phyloP scores from a whole-genome alignment of 1,139 yeast species.

The Wickerhamiella infanticola region DNA sequence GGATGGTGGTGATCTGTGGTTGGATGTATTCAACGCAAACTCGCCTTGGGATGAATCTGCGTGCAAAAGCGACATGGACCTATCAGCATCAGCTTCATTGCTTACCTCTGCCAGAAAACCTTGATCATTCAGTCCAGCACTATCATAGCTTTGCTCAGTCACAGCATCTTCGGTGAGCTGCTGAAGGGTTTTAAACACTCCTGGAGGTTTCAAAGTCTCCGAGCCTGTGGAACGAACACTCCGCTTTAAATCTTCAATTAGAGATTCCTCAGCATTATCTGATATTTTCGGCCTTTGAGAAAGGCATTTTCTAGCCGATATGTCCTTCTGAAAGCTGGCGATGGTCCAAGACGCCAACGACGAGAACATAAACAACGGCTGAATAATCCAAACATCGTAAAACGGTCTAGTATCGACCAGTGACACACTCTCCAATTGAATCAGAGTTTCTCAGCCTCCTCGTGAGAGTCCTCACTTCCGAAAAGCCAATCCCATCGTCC shows the following conservation, averaged over 20 bases:
- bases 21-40: background rate
- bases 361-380: background rate
- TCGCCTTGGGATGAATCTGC: background rate
- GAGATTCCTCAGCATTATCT: too few relatives aligned
- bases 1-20: background rate
- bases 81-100: background rate
- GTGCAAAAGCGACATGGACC: too few relatives aligned
- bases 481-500: slow-evolving; percentile 77
- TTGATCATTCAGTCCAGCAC: background rate
- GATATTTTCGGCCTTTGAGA: too few relatives aligned
- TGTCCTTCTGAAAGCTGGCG: background rate
- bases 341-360: background rate
- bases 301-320: background rate
- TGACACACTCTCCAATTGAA: background rate
- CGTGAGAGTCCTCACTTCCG: background rate
- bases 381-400: background rate
- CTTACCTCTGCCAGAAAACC: background rate
- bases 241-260: slow-evolving; percentile 2
- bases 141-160: background rate
- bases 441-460: background rate
- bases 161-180: slow-evolving; percentile 11
- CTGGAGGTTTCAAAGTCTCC: slow-evolving; percentile 15
- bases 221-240: slow-evolving; percentile 10
- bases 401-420: background rate
- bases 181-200: slow-evolving; percentile 13